Conservation (phyloP, 352 stramenopile species). For the Globisporangium camurandrum region DNA sequence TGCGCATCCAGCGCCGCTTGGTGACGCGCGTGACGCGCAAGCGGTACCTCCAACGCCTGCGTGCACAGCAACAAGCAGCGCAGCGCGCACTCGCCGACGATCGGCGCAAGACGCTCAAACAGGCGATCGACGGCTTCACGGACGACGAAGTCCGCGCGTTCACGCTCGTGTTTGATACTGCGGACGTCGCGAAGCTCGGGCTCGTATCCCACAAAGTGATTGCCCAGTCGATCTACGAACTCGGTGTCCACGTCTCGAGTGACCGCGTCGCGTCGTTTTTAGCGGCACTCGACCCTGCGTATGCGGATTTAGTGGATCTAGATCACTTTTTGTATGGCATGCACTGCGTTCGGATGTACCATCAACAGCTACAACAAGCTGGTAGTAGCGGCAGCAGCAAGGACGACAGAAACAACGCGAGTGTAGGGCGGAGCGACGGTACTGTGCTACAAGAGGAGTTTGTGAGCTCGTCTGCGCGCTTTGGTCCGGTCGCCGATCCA, state of each 20-base stretch:
- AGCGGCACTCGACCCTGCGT: constrained; percentile 48
- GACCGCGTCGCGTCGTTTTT: constrained; percentile 43
- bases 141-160: constrained; percentile 62
- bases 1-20: constrained; percentile 56
- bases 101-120: constrained; percentile 31
- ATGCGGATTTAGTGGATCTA: constrained; percentile 71
- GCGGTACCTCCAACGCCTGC: constrained; percentile 40
- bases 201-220: constrained; percentile 65
- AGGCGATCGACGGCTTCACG: constrained; percentile 54
- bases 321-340: constrained; percentile 80
- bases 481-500: constrained; percentile 42
- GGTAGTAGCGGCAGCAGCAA: constrained; percentile 1
- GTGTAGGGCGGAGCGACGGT: neutral
- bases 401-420: constrained; percentile 2
- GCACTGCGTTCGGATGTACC: constrained; percentile 58
- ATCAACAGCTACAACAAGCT: constrained; percentile 51
- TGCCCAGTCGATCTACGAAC: constrained; percentile 60
- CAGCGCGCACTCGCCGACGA: constrained; percentile 29
- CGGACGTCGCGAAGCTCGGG: constrained; percentile 50
- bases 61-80: constrained; percentile 31
- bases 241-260: constrained; percentile 48
- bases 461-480: constrained; percentile 47
- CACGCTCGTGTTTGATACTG: constrained; percentile 47
- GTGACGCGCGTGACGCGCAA: constrained; percentile 41
- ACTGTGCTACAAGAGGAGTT: constrained; percentile 26